Evolutionary conservation across 1,284 basidiomycete species (phyloP), one percentile per base, ranked within the genome.

Genomic region (Leccinum angustisporum): DNA sequence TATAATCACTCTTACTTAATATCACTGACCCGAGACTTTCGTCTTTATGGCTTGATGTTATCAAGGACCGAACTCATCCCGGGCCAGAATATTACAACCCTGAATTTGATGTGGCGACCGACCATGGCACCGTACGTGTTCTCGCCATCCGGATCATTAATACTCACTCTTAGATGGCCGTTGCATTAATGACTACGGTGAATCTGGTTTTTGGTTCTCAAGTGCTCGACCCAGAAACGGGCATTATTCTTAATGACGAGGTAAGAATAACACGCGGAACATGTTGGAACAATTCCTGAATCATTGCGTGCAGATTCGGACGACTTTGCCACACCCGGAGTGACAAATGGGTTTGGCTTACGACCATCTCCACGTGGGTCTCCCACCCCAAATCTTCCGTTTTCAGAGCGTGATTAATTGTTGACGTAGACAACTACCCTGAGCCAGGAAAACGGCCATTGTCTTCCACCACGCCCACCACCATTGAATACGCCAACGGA

Each of bases 241-340:
- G 95, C 0, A 82, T 98, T 31, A 85, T 98, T 58, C 76, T 98
- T 53, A 97, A 98, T 71, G 88, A 98, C 71, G 93, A 97, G 79
- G 84, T 81, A 63, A 64, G 56, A 56, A 50, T 34, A 21, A 54
- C 14, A 1, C 36, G 30, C 14, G 18, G 13, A 34, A 14, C 11
- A 33, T 16, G 10, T n/a, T 14, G 25, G n/a, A 33, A 1, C 9
- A 21, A 27, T 68, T 70, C 52, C 54, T 48, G 36, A 60, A 63
- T 36, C 13, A 59, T 58, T 53, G 38, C 13, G 11, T 57, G 48
- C n/a, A 85, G 83, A 91, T 92, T n/a, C n/a, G 89, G 92, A 95
- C 67, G 95, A 97, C 75, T 96, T 96, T 73, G 90, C 92, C 8
- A 88, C 82, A 1, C 94, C 94, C 0, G 94, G 91, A 4, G 75